Conservation (phyloP, 2,329 filamentous ascomycete genomes). For the Arthrobotrys entomopaga region DNA sequence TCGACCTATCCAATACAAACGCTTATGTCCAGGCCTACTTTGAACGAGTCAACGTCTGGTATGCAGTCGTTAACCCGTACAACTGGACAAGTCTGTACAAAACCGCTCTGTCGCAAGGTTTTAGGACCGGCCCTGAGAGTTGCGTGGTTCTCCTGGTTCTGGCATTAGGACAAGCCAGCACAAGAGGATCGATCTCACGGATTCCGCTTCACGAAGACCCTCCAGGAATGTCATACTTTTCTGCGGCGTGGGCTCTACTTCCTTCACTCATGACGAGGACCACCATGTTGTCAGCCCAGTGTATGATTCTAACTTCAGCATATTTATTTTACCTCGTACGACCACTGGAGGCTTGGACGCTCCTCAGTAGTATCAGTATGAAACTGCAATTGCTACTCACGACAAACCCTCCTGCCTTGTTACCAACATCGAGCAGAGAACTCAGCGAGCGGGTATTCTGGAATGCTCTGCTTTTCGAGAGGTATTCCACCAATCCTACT, state of each 20-base stretch:
- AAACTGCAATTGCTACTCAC: constrained; percentile 83
- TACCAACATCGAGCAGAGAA: constrained; percentile 76
- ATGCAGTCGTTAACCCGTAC: constrained; percentile 84
- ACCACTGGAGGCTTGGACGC: constrained; percentile 83
- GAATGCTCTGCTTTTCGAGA: constrained; percentile 84
- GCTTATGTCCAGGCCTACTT: constrained; percentile 83
- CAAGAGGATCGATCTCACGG: constrained; percentile 78
- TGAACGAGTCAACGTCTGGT: constrained; percentile 83
- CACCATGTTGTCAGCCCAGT: constrained; percentile 80
- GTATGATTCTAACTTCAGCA: constrained; percentile 80
- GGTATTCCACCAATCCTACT: constrained; percentile 58
- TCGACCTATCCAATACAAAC: constrained; percentile 78
- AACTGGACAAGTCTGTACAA: constrained; percentile 81
- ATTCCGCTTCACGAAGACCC: constrained; percentile 75
- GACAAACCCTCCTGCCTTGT: constrained; percentile 71
- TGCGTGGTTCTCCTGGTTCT: constrained; percentile 83
- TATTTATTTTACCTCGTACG: constrained; percentile 85
- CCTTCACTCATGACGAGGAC: constrained; percentile 83
- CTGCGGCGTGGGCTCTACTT: constrained; percentile 79
- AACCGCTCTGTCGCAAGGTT: constrained; percentile 77
- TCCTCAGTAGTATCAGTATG: constrained; percentile 81
- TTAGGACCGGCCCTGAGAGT: constrained; percentile 81
- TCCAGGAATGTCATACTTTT: constrained; percentile 81
- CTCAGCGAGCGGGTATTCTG: constrained; percentile 82
- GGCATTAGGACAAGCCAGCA: constrained; percentile 79